phyloP scores from a whole-genome alignment of 495 filamentous ascomycete species.

The Cudoniella acicularis region DNA sequence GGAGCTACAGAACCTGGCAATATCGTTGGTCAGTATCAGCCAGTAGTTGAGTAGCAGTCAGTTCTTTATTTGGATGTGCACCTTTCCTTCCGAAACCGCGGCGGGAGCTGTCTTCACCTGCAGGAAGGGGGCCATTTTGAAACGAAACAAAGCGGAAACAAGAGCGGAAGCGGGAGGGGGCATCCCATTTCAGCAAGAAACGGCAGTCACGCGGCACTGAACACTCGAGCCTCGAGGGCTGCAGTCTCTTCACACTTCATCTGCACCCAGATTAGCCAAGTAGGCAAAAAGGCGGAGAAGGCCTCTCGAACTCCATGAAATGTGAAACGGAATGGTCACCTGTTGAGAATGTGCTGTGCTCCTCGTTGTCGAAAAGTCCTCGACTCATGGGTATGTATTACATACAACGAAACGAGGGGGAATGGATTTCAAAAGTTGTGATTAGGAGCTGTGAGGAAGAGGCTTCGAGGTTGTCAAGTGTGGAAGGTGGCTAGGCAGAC shows the following conservation, averaged over 20 bases:
- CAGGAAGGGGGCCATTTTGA: background rate
- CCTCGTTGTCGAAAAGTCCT: no score
- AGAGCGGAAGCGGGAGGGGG: background rate
- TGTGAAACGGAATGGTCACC: background rate
- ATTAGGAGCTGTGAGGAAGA: no score
- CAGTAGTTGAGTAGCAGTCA: background rate
- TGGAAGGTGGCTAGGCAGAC: no score
- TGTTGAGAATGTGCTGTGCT: background rate
- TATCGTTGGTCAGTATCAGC: background rate
- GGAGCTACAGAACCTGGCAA: background rate
- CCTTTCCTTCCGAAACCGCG: background rate
- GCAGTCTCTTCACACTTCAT: background rate
- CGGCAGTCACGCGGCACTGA: background rate
- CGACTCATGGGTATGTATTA: no score
- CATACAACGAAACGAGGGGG: no score
- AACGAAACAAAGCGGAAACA: background rate
- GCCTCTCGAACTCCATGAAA: background rate
- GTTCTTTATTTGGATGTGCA: background rate
- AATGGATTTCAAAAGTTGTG: no score
- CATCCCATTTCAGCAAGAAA: background rate
- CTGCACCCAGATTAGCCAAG: background rate
- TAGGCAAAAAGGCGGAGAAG: background rate
- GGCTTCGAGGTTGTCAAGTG: no score
- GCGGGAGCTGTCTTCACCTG: background rate
- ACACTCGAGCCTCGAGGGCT: background rate